Base-by-base conservation (phyloP, 495 filamentous ascomycete species). In the Letharia lupina region DNA sequence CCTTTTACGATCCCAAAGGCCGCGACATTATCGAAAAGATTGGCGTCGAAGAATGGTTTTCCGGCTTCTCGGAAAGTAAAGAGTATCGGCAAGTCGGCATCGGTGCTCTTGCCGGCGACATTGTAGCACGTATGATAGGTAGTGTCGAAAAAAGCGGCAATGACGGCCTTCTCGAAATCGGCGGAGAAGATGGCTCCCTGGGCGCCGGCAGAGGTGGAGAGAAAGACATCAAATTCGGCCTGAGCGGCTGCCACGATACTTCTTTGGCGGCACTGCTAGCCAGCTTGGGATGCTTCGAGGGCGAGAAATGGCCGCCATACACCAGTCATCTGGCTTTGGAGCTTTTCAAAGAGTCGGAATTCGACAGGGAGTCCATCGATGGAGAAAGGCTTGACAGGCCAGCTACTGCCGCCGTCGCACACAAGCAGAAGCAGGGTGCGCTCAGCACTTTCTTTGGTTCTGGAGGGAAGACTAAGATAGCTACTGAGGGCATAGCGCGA, bases 201-300 rank as follows among this genome's bases (percentile, higher is more conserved):
- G 73, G 73, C 8, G 62, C 66, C 44, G 72, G 76, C 1, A 75
- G 77, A 59, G 78, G 75, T n/a, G 78, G 73, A 23, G 81, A 82
- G 74, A 82, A 77, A 61, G 75, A 81, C n/a, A 81, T 88, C 68
- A 88, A 85, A 67, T 80, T 91, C 44, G 88, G 84, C 7, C 77
- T 98, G 69, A 88, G 85, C 70, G 94, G 94, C 28, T 96, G 92
- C 70, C 94, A 98, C 73, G 94, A 98, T 75, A 98, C 94, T 13
- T 97, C 94, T 28, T 79, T 98, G 12, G 94, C 90, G 7, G 90
- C 82, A 0, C 75, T 95, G 15, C 76, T 98, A 45, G 80, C 88
- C 12, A 91, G 88, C 67, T 70, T 97, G 1, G 94, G 94, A 12
- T 87, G 89, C 9, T 94, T 87, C 73, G 80, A 91, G 56, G 78